Evolutionary conservation across 31 red algal genomes (phyloP).

Genomic region (Odonthalia washingtoniensis): DNA sequence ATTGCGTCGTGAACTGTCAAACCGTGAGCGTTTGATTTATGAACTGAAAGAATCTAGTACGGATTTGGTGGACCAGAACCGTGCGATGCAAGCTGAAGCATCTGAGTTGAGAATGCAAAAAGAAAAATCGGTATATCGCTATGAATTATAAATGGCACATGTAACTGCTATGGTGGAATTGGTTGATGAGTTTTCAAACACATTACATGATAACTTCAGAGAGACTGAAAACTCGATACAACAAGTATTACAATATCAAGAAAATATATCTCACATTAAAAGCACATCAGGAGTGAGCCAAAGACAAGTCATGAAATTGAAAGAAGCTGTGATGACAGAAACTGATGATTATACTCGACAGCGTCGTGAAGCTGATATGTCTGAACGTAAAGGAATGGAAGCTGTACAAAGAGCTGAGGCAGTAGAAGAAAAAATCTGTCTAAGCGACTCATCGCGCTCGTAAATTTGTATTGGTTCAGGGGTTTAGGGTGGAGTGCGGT

Average conservation of each 20-base stretch:
- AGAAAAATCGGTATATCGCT: constrained; percentile 44
- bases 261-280: constrained; percentile 62
- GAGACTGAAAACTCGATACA: constrained; percentile 62
- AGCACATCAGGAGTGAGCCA: constrained; percentile 61
- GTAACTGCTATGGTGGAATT: constrained; percentile 57
- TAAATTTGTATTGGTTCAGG: no score
- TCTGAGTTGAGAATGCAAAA: constrained; percentile 45
- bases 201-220: constrained; percentile 66
- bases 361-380: constrained; percentile 63
- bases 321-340: constrained; percentile 57
- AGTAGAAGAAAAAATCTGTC: constrained; percentile 61
- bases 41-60: constrained; percentile 47
- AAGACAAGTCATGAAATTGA: constrained; percentile 59
- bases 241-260: constrained; percentile 66
- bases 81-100: constrained; percentile 42
- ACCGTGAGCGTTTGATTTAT: no score
- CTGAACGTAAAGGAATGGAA: constrained; percentile 59
- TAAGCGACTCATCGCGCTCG: no score
- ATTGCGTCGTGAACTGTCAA: constrained; percentile 45
- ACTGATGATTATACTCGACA: constrained; percentile 62
- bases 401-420: constrained; percentile 56
- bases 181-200: constrained; percentile 68
- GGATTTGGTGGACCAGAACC: constrained; percentile 38
- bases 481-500: no score
- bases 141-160: constrained; percentile 64